Conservation (phyloP, 2,329 filamentous ascomycete genomes). For the Epichloe uncinata region DNA sequence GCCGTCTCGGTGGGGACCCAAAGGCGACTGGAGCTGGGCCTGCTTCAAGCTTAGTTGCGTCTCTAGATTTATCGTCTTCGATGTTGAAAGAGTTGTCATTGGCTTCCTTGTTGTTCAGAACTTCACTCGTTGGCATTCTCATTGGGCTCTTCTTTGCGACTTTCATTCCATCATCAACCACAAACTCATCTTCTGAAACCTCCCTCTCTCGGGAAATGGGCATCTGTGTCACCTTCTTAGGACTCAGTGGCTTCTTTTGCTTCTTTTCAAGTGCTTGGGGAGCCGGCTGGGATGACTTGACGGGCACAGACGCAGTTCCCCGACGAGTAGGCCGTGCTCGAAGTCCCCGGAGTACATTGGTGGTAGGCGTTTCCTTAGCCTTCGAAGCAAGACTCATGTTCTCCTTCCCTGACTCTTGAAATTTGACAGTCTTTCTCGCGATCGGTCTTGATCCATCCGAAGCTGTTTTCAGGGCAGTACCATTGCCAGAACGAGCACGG, state of each 20-base stretch:
- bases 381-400: constrained; percentile 35
- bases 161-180: constrained; percentile 28
- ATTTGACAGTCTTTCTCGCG: constrained; percentile 48
- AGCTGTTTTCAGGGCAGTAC: constrained; percentile 18
- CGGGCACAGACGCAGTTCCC: constrained; percentile 18
- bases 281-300: constrained; percentile 14
- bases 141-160: neutral
- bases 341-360: constrained; percentile 21
- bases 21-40: constrained; percentile 15
- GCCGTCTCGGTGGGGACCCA: constrained; percentile 42
- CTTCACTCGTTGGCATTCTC: constrained; percentile 9
- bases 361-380: constrained; percentile 20
- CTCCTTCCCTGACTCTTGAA: constrained; percentile 52
- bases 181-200: constrained; percentile 47
- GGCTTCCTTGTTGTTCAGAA: neutral
- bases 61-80: constrained; percentile 6
- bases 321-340: constrained; percentile 31
- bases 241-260: constrained; percentile 41
- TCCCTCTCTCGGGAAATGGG: constrained; percentile 30
- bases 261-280: constrained; percentile 6
- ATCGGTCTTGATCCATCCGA: constrained; percentile 27
- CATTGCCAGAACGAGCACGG: constrained; percentile 12
- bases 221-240: constrained; percentile 51
- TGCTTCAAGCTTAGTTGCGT: constrained; percentile 2
- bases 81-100: constrained; percentile 4